Percentiles rank a stretch among this genome's conserved stretches.
phyloP scores from a whole-genome alignment of 2,329 filamentous ascomycete species.

The Ascochyta lentis region DNA sequence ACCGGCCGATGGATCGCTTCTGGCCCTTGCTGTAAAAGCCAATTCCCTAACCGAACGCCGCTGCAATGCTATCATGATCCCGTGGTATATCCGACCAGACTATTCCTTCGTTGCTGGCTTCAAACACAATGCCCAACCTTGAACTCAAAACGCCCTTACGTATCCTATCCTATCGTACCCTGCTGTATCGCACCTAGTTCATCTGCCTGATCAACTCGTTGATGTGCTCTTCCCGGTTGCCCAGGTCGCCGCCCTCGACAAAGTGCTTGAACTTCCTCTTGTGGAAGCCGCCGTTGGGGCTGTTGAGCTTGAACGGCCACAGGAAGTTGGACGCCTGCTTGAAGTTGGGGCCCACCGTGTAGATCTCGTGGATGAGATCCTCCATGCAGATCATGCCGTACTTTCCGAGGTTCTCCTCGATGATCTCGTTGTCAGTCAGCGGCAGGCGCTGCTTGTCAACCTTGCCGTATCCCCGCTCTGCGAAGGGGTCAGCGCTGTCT shows the following conservation, averaged over 20 bases:
- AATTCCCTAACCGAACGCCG: conserved; percentile 22
- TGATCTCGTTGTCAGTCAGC: conserved; percentile 96
- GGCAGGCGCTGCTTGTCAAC: conserved; percentile 97
- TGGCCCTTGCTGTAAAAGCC: not conserved
- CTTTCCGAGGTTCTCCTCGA: conserved; percentile 96
- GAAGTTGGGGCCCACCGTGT: conserved; percentile 95
- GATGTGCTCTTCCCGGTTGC: conserved; percentile 99
- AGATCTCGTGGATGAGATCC: conserved; percentile 98
- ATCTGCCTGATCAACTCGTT: conserved; percentile 96
- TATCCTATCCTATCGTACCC: not conserved
- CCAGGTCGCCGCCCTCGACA: conserved; percentile 97
- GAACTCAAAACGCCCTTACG: conserved; percentile 16
- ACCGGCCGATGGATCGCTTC: not conserved
- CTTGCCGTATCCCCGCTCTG: conserved; percentile 90
- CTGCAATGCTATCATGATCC: conserved; percentile 16
- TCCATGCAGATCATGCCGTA: conserved; percentile 98
- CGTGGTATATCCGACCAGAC: conserved; percentile 18
- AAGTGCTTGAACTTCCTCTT: conserved; percentile 99
- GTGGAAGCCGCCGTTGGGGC: conserved; percentile 96
- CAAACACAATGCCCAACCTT: conserved; percentile 15
- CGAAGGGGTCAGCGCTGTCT: conserved; percentile 16
- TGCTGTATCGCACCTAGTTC: conserved; percentile 70
- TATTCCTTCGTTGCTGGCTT: conserved; percentile 9
- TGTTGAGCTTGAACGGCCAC: conserved; percentile 99
- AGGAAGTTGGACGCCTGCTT: conserved; percentile 99